These are phyloP conservation scores for peach (Prunus persica) DNA, from an alignment of 306 rosid species.

Conservation along the genomic window Prunus_persica_NCBIv2 NC_034014.1:3704001-3704500, in stretches of 20 bases:
- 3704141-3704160: background rate
- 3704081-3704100: background rate
- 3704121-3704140: accelerated
- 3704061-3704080: background rate
- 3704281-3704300: background rate
- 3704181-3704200: background rate
- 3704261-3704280: background rate
- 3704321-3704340: background rate
- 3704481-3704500: background rate
- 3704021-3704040: background rate
- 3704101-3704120: background rate
- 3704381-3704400: background rate
- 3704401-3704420: background rate
- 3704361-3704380: background rate
- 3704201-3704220: background rate
- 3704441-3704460: background rate
- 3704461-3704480: constrained; percentile 1
- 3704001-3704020: background rate
- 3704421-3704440: background rate
- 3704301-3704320: background rate
- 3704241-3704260: background rate
- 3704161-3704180: background rate
- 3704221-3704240: background rate
- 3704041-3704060: background rate
- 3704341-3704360: background rate